These are phyloP conservation scores for Sporothrix dimorphospora DNA, from an alignment of 2,329 filamentous ascomycete genomes.

Conservation along the genomic window DNA sequence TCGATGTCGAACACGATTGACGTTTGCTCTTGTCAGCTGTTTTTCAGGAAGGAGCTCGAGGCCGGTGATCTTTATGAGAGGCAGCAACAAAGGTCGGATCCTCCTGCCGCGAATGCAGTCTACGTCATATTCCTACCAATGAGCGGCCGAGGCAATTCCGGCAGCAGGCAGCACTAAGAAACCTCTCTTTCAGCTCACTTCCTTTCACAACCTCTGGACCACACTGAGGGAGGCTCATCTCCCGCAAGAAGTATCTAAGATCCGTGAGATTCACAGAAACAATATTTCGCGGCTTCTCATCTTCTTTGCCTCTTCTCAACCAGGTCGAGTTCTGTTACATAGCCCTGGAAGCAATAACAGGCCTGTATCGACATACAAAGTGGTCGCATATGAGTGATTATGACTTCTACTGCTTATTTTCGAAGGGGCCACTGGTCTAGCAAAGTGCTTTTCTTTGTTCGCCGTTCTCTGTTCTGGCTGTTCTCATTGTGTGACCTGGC, in stretches of 20 bases:
- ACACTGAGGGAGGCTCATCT: background rate
- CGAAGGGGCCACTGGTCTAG: no score
- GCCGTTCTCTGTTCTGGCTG: background rate
- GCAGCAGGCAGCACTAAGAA: background rate
- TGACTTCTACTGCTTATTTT: no score
- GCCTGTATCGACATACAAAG: background rate
- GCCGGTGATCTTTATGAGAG: background rate
- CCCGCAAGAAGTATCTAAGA: background rate
- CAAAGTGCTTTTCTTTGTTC: background rate
- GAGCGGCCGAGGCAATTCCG: background rate
- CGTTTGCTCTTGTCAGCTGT: background rate
- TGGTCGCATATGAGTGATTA: no score
- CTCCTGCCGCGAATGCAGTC: background rate
- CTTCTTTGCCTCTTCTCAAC: background rate
- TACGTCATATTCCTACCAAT: slow-evolving; percentile 23
- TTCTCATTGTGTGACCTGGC: background rate
- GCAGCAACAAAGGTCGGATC: slow-evolving; percentile 1
- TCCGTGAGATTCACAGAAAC: background rate
- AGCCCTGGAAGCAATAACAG: background rate
- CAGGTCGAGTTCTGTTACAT: background rate
- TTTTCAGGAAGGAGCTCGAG: background rate
- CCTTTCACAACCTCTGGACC: background rate
- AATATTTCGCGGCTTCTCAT: no score
- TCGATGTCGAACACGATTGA: no score
- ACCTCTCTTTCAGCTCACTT: background rate